These are phyloP conservation scores for Arabidopsis hybrid DNA, from an alignment of 441 rosid genomes.

Conservation along the genomic window DNA sequence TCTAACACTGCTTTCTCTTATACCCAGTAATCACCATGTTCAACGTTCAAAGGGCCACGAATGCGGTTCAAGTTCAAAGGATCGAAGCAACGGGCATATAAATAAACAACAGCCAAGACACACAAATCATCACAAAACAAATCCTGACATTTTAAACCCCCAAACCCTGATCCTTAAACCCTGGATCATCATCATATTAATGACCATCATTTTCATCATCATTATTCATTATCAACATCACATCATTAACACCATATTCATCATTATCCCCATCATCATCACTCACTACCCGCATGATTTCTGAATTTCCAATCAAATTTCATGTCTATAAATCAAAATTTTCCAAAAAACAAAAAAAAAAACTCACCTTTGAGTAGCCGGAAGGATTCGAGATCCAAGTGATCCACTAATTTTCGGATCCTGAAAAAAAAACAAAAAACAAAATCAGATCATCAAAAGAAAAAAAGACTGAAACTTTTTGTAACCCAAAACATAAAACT, in stretches of 20 bases:
- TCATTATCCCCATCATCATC: not conserved
- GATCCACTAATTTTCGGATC: slow-evolving; percentile 36
- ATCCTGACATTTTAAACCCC: not conserved
- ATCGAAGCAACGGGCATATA: not conserved
- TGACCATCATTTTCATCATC: not conserved
- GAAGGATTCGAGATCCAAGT: slow-evolving; percentile 43
- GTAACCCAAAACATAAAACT: slow-evolving; percentile 9
- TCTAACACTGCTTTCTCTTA: not conserved
- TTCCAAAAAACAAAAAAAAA: not conserved
- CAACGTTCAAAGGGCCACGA: not conserved
- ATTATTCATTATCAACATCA: not conserved
- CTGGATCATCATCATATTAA: not conserved
- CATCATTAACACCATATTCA: not conserved
- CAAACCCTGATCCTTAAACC: slow-evolving; percentile 7
- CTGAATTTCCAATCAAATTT: not conserved
- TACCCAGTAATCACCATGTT: not conserved
- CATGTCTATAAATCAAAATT: not conserved
- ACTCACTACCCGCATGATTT: not conserved
- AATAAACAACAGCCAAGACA: not conserved
- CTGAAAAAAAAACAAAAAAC: slow-evolving; percentile 5
- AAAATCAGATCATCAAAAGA: not conserved
- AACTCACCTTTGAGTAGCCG: slow-evolving; percentile 35
- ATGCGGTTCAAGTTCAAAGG: not conserved
- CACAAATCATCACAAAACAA: not conserved
- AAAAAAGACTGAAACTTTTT: slow-evolving; percentile 23